Evolutionary conservation across 163 green algal genomes (phyloP).

Genomic region (Coccomyxa subellipsoidea): DNA sequence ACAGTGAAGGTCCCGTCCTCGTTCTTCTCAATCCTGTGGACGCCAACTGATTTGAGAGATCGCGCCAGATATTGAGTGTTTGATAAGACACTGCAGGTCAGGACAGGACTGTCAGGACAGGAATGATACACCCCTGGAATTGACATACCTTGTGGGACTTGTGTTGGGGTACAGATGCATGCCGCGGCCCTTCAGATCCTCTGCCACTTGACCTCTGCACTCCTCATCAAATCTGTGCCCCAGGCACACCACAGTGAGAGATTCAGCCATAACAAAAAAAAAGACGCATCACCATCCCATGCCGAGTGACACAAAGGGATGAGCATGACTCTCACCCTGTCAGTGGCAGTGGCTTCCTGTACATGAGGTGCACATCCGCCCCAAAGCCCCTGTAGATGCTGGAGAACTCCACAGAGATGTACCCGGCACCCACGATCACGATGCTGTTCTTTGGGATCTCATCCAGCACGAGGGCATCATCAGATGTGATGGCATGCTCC

Average conservation of each 20-base stretch:
- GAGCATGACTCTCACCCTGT: constrained; percentile 57
- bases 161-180: constrained; percentile 68
- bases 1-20: constrained; percentile 60
- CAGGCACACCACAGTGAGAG: too few relatives aligned
- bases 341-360: constrained; percentile 70
- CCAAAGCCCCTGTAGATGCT: constrained; percentile 92
- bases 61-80: too few relatives aligned
- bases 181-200: constrained; percentile 73
- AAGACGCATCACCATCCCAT: neutral
- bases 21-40: constrained; percentile 46
- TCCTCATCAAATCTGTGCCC: constrained; percentile 82
- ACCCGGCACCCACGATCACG: constrained; percentile 72
- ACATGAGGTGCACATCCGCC: constrained; percentile 78
- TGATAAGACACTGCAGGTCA: too few relatives aligned
- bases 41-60: neutral
- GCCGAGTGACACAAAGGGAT: neutral
- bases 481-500: constrained; percentile 87
- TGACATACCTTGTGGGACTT: constrained; percentile 43
- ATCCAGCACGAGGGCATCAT: constrained; percentile 83
- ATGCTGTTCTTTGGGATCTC: constrained; percentile 41
- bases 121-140: too few relatives aligned
- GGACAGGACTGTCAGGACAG: too few relatives aligned
- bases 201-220: constrained; percentile 70
- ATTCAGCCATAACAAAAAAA: neutral
- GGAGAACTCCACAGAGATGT: constrained; percentile 76